phyloP scores from a whole-genome alignment of 768 basidiomycete genomes.

The Lactifluus subvellereus region DNA sequence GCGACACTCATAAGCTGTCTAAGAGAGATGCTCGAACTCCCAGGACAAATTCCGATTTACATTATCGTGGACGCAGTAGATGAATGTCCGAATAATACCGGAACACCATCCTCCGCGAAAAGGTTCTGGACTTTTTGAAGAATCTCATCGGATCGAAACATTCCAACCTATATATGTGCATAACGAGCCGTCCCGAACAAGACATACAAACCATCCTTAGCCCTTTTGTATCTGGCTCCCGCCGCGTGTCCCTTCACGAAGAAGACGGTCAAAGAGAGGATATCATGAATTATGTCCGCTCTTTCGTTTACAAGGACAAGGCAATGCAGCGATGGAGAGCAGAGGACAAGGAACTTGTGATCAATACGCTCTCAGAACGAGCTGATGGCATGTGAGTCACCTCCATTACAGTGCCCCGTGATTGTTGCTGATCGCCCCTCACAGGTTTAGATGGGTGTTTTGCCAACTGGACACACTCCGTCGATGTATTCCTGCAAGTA shows the following conservation, averaged over 20 bases:
- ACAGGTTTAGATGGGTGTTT: slow-evolving; percentile 1
- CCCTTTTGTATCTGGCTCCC: background rate
- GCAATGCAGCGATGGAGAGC: background rate
- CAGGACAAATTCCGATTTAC: background rate
- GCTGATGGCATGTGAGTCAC: background rate
- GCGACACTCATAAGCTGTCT: background rate
- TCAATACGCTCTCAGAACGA: background rate
- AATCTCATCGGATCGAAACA: background rate
- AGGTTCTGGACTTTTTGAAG: background rate
- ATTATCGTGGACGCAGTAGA: background rate
- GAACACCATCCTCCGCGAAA: background rate
- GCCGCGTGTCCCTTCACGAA: background rate
- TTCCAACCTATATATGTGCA: background rate
- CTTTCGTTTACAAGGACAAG: background rate
- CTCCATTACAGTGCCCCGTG: too few relatives aligned
- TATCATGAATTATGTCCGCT: background rate
- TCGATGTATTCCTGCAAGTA: background rate
- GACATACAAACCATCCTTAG: background rate
- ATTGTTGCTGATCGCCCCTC: background rate
- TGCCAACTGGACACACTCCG: background rate
- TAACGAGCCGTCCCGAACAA: background rate
- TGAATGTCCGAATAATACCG: background rate
- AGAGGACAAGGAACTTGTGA: background rate
- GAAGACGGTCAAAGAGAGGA: background rate
- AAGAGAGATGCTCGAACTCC: background rate